phyloP scores from a whole-genome alignment of 2,329 filamentous ascomycete species.

The Penicillium hesseltinei region DNA sequence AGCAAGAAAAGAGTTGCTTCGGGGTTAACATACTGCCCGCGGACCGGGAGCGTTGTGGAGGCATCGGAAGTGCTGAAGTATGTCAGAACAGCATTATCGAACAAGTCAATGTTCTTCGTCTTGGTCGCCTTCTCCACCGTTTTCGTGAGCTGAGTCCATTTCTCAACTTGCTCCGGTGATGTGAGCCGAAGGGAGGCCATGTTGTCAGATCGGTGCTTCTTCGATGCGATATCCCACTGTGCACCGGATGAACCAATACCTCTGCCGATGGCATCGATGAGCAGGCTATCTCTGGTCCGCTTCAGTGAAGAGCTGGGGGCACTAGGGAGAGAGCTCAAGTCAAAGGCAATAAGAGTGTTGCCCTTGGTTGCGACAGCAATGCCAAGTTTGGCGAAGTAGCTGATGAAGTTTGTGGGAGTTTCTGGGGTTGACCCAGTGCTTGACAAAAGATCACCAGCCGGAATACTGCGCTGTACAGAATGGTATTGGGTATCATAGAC shows the following conservation, averaged over 20 bases:
- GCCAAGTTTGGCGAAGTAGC: slow-evolving; percentile 46
- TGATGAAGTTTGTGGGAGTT: slow-evolving; percentile 38
- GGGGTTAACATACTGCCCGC: slow-evolving; percentile 33
- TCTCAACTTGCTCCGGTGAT: slow-evolving; percentile 31
- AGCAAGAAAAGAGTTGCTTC: slow-evolving; percentile 40
- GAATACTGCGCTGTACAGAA: slow-evolving; percentile 45
- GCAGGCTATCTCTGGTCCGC: slow-evolving; percentile 39
- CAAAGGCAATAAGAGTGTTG: slow-evolving; percentile 45
- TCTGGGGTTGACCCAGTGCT: slow-evolving; percentile 20
- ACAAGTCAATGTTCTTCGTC: slow-evolving; percentile 29
- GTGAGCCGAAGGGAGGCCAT: slow-evolving; percentile 33
- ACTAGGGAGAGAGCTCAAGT: slow-evolving; percentile 37
- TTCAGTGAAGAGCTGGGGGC: slow-evolving; percentile 35
- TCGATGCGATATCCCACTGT: slow-evolving; percentile 30
- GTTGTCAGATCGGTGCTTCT: slow-evolving; percentile 32
- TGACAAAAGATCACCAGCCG: slow-evolving; percentile 33
- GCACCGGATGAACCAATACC: slow-evolving; percentile 37
- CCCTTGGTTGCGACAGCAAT: slow-evolving; percentile 44
- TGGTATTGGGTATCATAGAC: slow-evolving; percentile 49
- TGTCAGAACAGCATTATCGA: slow-evolving; percentile 36
- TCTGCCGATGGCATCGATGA: slow-evolving; percentile 45
- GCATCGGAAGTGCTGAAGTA: slow-evolving; percentile 28
- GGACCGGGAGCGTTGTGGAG: slow-evolving; percentile 23
- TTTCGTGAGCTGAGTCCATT: slow-evolving; percentile 36
- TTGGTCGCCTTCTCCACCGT: slow-evolving; percentile 30